Base-by-base conservation (phyloP, 495 filamentous ascomycete genomes). In the Penicillium bovifimosum region DNA sequence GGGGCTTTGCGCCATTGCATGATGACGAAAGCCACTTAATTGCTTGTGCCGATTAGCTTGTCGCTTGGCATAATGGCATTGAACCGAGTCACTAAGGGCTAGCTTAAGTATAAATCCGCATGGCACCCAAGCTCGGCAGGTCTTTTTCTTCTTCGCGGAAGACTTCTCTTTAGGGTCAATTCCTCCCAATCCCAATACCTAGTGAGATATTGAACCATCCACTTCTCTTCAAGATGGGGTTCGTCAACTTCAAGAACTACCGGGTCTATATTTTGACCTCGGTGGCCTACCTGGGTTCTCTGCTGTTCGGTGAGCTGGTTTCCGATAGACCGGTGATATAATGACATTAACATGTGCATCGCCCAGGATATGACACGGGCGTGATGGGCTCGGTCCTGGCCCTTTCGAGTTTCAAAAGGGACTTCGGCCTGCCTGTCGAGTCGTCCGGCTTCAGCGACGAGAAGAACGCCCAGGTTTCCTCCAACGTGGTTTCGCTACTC, bases 401-500 rank as follows among this genome's bases (percentile, higher is more conserved):
- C 10, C 63, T 83, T 11, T 62, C 64, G 11, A 74, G 73, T 44
- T 83, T 83, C 74, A 77, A 81, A 54, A 63, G 68, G 29, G 79
- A 82, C 60, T 82, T 83, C 55, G 67, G 71, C 27, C 67, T 79
- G 16, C 71, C 72, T 7, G 42, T 53, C 0, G 63, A 43, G 28
- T 47, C 52, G 1, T 54, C 52, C 6, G 71, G 68, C 0, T 75
- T 72, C 39, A 62, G 68, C 41, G 60, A 49, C 11, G 35, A 45
- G 1, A 28, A 62, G 29, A 81, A 78, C 42, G 67, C 73, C 7
- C 53, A 73, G 14, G 67, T 80, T 11, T 67, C 76, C 5, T 79
- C 76, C 16, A 83, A 83, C 46, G 76, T 83, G 34, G 80, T 82
- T 11, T 84, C 82, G 45, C 72, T 85, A 18, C 68, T 85, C 18